Evolutionary conservation across 192 early-diverging fungal species (phyloP).

Genomic region (Gamsiella multidivaricata): DNA sequence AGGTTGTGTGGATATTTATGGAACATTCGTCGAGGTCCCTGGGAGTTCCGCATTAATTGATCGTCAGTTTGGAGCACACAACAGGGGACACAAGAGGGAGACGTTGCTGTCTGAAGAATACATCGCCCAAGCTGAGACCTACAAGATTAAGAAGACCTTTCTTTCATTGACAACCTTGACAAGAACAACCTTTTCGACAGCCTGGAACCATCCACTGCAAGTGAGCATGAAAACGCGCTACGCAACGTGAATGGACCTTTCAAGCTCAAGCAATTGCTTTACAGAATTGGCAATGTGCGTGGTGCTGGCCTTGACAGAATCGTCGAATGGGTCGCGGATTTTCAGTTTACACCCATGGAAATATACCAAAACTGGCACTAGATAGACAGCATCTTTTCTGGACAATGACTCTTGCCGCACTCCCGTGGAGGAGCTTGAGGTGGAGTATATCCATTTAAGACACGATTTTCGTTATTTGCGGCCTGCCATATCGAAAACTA

Average conservation of each 20-base stretch:
- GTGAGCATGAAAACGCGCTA: background rate
- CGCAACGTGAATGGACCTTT: background rate
- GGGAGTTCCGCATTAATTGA: background rate
- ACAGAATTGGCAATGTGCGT: slow-evolving; percentile 23
- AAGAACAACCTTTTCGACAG: slow-evolving; percentile 28
- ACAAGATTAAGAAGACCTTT: background rate
- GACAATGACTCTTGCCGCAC: background rate
- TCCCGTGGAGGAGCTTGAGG: slow-evolving; percentile 12
- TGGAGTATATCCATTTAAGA: slow-evolving; percentile 13
- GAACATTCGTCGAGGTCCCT: slow-evolving; percentile 10
- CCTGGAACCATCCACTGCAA: background rate
- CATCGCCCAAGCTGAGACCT: slow-evolving; percentile 10
- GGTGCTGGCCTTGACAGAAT: slow-evolving; percentile 27
- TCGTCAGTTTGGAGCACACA: slow-evolving; percentile 25
- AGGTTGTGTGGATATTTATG: slow-evolving; percentile 26
- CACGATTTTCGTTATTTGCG: slow-evolving; percentile 30
- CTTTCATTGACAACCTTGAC: slow-evolving; percentile 20
- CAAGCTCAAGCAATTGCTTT: background rate
- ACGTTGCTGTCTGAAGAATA: background rate
- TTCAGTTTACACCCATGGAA: no score
- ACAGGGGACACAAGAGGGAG: background rate
- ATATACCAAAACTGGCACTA: no score
- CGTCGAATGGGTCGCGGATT: slow-evolving; percentile 24
- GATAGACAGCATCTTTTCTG: background rate
- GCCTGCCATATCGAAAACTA: slow-evolving; percentile 33